A percentile compares a stretch with the other conserved stretches of the same genome.
These are phyloP conservation scores for Lactarius vividus DNA, from an alignment of 768 basidiomycete genomes.

Conservation along the genomic window DNA sequence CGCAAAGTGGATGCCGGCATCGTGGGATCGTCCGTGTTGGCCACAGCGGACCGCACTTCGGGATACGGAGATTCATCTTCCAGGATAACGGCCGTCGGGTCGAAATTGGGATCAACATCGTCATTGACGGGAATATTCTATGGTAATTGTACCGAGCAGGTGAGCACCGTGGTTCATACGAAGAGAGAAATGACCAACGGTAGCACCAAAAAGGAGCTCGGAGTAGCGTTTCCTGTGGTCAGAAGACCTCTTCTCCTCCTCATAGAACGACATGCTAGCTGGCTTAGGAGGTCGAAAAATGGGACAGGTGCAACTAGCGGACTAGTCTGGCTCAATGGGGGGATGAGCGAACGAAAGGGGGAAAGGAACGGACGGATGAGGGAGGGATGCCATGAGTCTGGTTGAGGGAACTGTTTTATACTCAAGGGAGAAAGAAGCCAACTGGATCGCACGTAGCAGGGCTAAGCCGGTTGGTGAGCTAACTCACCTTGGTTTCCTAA, in stretches of 20 bases:
- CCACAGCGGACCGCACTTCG: conserved; percentile 50
- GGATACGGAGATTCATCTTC: conserved; percentile 53
- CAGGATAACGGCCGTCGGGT: neutral
- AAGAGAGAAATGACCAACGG: neutral
- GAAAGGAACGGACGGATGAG: neutral
- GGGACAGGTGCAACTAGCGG: conserved; percentile 9
- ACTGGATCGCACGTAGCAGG: neutral
- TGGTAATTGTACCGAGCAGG: neutral
- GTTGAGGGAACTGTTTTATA: neutral
- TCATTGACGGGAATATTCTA: neutral
- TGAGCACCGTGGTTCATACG: neutral
- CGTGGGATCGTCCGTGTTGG: conserved; percentile 46
- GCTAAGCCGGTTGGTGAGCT: neutral
- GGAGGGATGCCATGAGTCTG: neutral
- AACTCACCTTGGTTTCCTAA: neutral
- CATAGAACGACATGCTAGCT: conserved; percentile 23
- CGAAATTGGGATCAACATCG: conserved; percentile 28
- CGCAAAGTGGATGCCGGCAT: conserved; percentile 40
- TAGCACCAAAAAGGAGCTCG: neutral
- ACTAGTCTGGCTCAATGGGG: neutral
- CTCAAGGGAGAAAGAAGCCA: neutral
- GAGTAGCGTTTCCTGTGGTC: conserved; percentile 24
- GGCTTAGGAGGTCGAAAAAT: neutral
- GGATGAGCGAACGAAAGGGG: neutral
- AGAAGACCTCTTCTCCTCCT: conserved; percentile 27